Evolutionary conservation across 305 asterid genomes (phyloP).

Genomic region (Fraxinus platypoda): DNA sequence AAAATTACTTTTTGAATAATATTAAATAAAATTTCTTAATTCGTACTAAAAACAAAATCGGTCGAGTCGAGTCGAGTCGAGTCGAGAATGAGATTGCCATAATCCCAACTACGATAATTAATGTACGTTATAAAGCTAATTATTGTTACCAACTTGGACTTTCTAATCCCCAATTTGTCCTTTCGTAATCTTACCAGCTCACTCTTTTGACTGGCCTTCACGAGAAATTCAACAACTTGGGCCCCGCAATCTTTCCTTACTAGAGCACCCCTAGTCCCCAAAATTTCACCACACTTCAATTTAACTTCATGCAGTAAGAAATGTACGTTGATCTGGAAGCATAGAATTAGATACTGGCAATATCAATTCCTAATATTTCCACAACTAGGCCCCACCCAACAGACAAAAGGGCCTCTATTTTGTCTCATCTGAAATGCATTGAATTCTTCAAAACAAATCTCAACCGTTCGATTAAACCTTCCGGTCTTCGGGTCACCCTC

Average conservation of each 20-base stretch:
- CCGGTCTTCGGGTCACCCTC: conserved; percentile 39
- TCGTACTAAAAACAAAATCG: too few species aligned
- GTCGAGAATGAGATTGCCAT: not conserved
- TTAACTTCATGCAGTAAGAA: not conserved
- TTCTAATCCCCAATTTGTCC: conserved; percentile 35
- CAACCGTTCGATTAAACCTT: conserved; percentile 43
- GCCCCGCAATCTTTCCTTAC: not conserved
- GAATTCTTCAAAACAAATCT: conserved; percentile 42
- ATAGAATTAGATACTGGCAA: conserved; percentile 18
- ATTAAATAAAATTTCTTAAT: too few species aligned
- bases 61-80: too few species aligned
- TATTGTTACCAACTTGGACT: conserved; percentile 6
- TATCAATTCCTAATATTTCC: conserved; percentile 22
- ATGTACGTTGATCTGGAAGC: conserved; percentile 23
- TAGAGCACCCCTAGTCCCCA: conserved; percentile 8
- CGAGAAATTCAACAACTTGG: conserved; percentile 31
- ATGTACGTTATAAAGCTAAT: not conserved
- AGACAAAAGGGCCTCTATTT: conserved; percentile 38
- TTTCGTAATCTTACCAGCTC: not conserved
- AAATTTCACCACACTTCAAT: not conserved
- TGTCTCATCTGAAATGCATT: conserved; percentile 34
- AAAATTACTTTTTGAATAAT: too few species aligned
- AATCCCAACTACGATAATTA: conserved; percentile 3
- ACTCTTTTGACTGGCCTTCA: conserved; percentile 15
- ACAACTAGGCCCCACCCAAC: conserved; percentile 39